Base-by-base conservation (phyloP, 2,329 filamentous ascomycete species). In the Fusarium anthophilum region DNA sequence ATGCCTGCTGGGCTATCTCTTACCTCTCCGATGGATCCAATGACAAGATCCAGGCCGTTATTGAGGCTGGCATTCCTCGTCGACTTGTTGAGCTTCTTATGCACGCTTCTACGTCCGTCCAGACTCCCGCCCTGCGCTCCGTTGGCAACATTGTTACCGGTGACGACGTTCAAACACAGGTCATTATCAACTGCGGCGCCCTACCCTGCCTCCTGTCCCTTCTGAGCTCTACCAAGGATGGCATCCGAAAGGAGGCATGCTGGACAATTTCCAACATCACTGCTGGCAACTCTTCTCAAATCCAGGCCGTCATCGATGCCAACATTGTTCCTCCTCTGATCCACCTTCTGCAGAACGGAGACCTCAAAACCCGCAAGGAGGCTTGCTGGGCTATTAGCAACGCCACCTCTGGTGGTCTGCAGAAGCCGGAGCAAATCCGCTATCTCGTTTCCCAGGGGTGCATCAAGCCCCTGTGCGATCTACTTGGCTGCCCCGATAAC, bases 181-280 rank as follows among this genome's bases (percentile, higher is more conserved):
- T 99, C 76, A 98, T 99, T 83, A 99, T 99, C 85, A 99, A 99
- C 90, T 98, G 95, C 79, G 96, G 96, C 70, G 92, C 96, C 76
- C 90, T 99, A 53, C 92, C 95, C 47, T 97, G 95, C 75, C 90
- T 99, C n/a, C 87, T 98, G 58, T 96, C 95, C 41, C 91, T 99
- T 24, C 87, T 99, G 73, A 96, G 95, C 88, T 98, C 96, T 41
- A 96, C 94, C 81, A 99, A 99, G 89, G 96, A 99, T 80, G 96
- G 96, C 32, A 99, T 99, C 77, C 94, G 96, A 76, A 99, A 99
- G 89, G 96, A 99, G 85, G 96, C 96, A 35, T 99, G 96, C 91
- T 99, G 96, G 96, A 99, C 96, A 57, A 99, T 99, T 79, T 98
- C 95, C 82, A 99, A 99, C 89, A 94, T 99, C 80, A 99, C 96